Evolutionary conservation across 352 stramenopile species (phyloP), one percentile per base, ranked within the genome.

Genomic region (Phytophthora colocasiae): DNA sequence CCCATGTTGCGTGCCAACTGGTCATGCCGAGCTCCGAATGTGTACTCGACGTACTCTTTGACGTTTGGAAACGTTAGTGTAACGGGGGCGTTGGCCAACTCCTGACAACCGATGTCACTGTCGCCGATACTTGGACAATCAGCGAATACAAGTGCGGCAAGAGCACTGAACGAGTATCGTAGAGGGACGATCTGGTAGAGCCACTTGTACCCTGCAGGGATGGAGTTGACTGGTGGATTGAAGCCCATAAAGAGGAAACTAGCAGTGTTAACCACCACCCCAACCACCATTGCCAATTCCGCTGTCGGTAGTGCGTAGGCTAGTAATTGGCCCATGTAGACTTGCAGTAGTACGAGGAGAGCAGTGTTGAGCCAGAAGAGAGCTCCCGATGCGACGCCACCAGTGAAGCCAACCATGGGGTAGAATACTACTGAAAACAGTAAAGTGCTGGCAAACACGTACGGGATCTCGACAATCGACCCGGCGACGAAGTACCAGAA

Each of bases 221-320:
- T 87, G 11, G 64, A 57, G 12, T 71, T 62, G 9, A 79, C 71
- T n/a, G 83, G 80, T 17, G 83, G 83, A 51, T 89, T 90, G 73
- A 85, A 91, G 32, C 85, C 87, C 73, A 85, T 85, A 68, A 92
- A 91, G 9, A 92, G 68, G 62, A 93, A 81, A 64, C 89, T 90
- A 56, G 92, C 75, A 47, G 80, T 79, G 54, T 89, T 87, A 29
- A 92, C 43, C 10, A 87, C 64, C 26, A 81, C 63, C 32, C 73
- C 75, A 9, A 81, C 54, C 27, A 86, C 68, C 61, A 72, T 80
- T 3, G 78, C 78, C 9, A 84, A 32, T 32, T 86, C 78, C n/a
- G 65, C 63, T 12, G 50, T 74, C 11, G 78, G 78, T 5, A 83
- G 58, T 34, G 69, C 75, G 40, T 77, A 84, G 4, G 66, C 59